Evolutionary conservation across 139 green algal species (phyloP).

Genomic region (Coelastrella sp.): DNA sequence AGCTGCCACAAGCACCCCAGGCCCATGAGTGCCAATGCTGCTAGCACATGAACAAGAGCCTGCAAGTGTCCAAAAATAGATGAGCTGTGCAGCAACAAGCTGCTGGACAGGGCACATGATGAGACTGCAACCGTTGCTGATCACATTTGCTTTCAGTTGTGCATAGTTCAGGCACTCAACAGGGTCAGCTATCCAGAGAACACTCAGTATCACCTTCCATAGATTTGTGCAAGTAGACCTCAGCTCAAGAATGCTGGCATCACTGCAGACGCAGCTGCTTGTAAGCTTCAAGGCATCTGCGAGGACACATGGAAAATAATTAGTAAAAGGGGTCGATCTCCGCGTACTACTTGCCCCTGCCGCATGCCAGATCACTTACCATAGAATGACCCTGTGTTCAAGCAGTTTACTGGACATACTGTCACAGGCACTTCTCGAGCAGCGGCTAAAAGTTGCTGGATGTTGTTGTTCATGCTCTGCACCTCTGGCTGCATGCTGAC

Average conservation of each 20-base stretch:
- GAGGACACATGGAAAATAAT: not conserved
- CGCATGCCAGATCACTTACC: constrained; percentile 16
- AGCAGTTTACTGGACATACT: constrained; percentile 42
- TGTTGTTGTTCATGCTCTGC: constrained; percentile 13
- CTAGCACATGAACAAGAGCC: constrained; percentile 41
- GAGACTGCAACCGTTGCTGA: not conserved
- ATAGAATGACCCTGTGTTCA: constrained; percentile 48
- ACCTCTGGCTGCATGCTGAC: not conserved
- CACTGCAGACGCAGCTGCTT: constrained; percentile 26
- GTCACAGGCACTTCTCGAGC: not conserved
- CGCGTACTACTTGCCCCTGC: not conserved
- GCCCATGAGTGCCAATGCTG: constrained; percentile 43
- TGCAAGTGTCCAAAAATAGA: too few species aligned
- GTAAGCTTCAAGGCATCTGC: constrained; percentile 8
- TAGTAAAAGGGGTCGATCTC: too few species aligned
- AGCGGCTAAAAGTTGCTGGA: constrained; percentile 15
- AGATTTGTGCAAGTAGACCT: not conserved
- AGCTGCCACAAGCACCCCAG: constrained; percentile 44
- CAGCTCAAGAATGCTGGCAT: not conserved
- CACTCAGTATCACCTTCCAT: constrained; percentile 48
- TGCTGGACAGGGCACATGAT: not conserved
- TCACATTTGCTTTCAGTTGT: not conserved
- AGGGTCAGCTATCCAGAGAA: too few species aligned
- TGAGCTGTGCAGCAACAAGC: not conserved
- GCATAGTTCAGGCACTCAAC: too few species aligned